These are phyloP conservation scores for Balansia obtecta DNA, from an alignment of 2,329 filamentous ascomycete species.

Conservation along the genomic window DNA sequence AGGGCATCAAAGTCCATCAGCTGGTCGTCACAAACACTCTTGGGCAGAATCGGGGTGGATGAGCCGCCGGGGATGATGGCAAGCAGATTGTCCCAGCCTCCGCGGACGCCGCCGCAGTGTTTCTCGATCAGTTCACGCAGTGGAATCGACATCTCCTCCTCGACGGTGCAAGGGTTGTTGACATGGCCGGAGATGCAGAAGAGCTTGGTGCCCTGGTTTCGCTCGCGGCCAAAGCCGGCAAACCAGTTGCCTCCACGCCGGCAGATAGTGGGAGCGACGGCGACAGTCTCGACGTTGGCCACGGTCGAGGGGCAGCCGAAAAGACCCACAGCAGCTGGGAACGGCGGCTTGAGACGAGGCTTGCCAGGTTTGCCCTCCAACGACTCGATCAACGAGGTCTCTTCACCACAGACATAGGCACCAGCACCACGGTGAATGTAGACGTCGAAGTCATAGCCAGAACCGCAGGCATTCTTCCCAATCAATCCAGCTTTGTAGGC, in stretches of 20 bases:
- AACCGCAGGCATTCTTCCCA: conserved; percentile 95
- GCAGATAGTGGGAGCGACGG: conserved; percentile 90
- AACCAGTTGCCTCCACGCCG: conserved; percentile 91
- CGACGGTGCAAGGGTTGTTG: conserved; percentile 95
- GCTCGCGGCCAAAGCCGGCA: conserved; percentile 82
- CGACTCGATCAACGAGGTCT: conserved; percentile 96
- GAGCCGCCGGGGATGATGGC: conserved; percentile 94
- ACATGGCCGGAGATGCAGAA: conserved; percentile 98
- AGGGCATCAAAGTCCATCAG: conserved; percentile 98
- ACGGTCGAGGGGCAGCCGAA: conserved; percentile 98
- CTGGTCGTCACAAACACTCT: conserved; percentile 81
- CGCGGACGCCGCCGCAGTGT: conserved; percentile 92
- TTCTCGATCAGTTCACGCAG: conserved; percentile 93
- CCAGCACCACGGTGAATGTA: conserved; percentile 94
- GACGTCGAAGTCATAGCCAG: conserved; percentile 95
- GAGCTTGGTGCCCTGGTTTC: conserved; percentile 94
- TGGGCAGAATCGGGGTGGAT: conserved; percentile 90
- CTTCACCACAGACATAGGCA: conserved; percentile 95
- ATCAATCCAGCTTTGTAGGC: conserved; percentile 90
- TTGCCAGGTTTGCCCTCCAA: conserved; percentile 98
- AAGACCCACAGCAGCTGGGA: conserved; percentile 91
- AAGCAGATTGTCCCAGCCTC: conserved; percentile 95
- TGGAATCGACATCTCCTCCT: conserved; percentile 98
- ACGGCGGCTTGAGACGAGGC: conserved; percentile 95
- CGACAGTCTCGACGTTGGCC: conserved; percentile 94